These are phyloP conservation scores for Sclerotiophoma versabilis DNA, from an alignment of 2,329 filamentous ascomycete species.

Conservation along the genomic window DNA sequence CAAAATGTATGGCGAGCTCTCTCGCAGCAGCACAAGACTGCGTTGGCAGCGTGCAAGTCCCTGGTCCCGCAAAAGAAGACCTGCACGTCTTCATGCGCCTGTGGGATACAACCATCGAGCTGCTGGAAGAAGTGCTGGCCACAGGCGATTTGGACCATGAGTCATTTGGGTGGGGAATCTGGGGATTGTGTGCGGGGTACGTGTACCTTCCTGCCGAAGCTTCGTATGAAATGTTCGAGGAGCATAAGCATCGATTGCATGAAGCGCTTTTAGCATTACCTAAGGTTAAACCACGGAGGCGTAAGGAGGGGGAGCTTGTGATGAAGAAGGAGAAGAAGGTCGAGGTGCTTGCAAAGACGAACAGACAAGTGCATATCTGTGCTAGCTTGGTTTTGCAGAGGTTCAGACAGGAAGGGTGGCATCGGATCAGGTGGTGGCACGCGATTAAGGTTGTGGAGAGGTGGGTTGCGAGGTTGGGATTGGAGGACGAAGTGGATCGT, in stretches of 20 bases:
- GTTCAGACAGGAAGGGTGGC: slow-evolving; percentile 23
- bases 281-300: slow-evolving; percentile 8
- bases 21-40: slow-evolving; percentile 31
- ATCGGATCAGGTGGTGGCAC: slow-evolving; percentile 27
- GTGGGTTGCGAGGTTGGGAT: slow-evolving; percentile 18
- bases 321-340: slow-evolving; percentile 5
- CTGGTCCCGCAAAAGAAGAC: slow-evolving; percentile 19
- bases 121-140: slow-evolving; percentile 21
- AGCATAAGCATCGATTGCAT: slow-evolving; percentile 21
- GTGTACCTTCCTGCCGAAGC: slow-evolving; percentile 5
- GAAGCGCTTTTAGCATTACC: slow-evolving; percentile 19
- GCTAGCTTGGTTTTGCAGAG: slow-evolving; percentile 27
- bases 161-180: slow-evolving; percentile 29
- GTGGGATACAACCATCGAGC: slow-evolving; percentile 18
- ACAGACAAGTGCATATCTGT: slow-evolving; percentile 25
- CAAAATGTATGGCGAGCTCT: slow-evolving; percentile 17
- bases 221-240: slow-evolving; percentile 7
- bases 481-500: neutral
- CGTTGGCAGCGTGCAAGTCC: slow-evolving; percentile 17
- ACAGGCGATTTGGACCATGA: slow-evolving; percentile 19
- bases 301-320: neutral
- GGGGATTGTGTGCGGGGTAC: slow-evolving; percentile 27
- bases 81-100: slow-evolving; percentile 24
- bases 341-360: slow-evolving; percentile 12
- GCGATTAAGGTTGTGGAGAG: slow-evolving; percentile 25